These are phyloP conservation scores for Sparassis latifolia DNA, from an alignment of 1,284 basidiomycete genomes.

Conservation along the genomic window DNA sequence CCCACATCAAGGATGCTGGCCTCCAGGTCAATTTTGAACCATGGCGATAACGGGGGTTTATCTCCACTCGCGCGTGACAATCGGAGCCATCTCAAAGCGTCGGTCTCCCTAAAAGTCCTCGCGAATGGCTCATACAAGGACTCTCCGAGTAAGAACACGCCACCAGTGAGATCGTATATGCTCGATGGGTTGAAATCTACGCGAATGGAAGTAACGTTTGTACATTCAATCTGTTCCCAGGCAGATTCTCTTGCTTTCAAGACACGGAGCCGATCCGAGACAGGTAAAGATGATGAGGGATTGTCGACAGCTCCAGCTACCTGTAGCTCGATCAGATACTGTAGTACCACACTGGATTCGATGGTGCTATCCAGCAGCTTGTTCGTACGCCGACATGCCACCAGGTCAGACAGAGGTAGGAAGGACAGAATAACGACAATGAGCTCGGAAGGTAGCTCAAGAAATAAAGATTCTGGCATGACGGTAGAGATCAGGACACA, in stretches of 20 bases:
- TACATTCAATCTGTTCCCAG: conserved; percentile 15
- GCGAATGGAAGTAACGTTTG: conserved; percentile 5
- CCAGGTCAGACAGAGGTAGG: conserved; percentile 25
- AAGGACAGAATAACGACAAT: conserved; percentile 28
- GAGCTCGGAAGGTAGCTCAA: conserved; percentile 33
- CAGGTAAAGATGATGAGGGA: conserved; percentile 15
- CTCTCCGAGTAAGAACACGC: conserved; percentile 37
- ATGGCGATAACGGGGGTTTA: conserved; percentile 9
- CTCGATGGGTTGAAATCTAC: conserved; percentile 19
- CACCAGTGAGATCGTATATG: conserved; percentile 40
- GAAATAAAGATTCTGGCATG: conserved; percentile 7
- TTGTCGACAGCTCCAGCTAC: conserved; percentile 30
- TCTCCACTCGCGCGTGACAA: not conserved
- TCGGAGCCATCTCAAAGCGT: conserved; percentile 2
- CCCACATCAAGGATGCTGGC: conserved; percentile 31
- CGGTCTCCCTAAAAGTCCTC: conserved; percentile 1
- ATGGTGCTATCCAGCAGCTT: conserved; percentile 24
- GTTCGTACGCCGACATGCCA: conserved; percentile 21
- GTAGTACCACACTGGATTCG: conserved; percentile 23
- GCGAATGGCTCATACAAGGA: conserved; percentile 7
- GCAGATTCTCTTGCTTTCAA: conserved; percentile 25
- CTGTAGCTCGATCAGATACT: conserved; percentile 30
- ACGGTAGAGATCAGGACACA: not conserved
- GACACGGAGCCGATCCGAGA: conserved; percentile 24
- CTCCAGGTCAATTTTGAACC: conserved; percentile 30